Conservation (phyloP, 2,329 filamentous ascomycete genomes). For the Monosporascus sp. region DNA sequence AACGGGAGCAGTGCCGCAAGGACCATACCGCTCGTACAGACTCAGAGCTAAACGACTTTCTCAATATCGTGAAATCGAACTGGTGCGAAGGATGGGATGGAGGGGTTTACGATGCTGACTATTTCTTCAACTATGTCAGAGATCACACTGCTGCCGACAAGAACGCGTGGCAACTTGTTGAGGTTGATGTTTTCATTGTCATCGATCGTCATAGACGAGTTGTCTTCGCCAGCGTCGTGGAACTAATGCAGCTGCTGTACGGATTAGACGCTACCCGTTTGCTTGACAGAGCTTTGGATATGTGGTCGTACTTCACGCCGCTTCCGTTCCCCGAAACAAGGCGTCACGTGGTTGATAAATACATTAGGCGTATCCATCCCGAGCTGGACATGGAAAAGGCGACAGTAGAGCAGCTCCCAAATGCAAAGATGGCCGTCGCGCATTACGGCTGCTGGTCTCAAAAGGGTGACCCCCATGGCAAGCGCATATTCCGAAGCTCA, state of each 20-base stretch:
- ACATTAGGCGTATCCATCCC: conserved; percentile 11
- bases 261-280: not conserved
- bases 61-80: not conserved
- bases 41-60: not conserved
- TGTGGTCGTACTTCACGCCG: conserved; percentile 12
- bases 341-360: conserved; percentile 11
- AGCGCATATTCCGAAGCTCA: not conserved
- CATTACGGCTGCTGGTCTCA: conserved; percentile 14
- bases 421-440: conserved; percentile 12
- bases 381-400: conserved; percentile 12
- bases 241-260: conserved; percentile 6
- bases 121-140: conserved; percentile 6
- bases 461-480: conserved; percentile 3
- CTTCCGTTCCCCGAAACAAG: conserved; percentile 8
- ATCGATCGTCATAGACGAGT: conserved; percentile 9
- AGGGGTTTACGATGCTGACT: conserved; percentile 1
- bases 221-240: conserved; percentile 13
- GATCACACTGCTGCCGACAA: conserved; percentile 4
- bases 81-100: conserved; percentile 5
- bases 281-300: conserved; percentile 5
- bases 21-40: not conserved
- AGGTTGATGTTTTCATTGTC: conserved; percentile 5
- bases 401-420: conserved; percentile 7
- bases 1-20: not conserved
- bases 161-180: conserved; percentile 5